A percentile compares a stretch with the other conserved stretches of the same genome.
Evolutionary conservation across 2,329 filamentous ascomycete species (phyloP).

Genomic region (Aureobasidium sp.): DNA sequence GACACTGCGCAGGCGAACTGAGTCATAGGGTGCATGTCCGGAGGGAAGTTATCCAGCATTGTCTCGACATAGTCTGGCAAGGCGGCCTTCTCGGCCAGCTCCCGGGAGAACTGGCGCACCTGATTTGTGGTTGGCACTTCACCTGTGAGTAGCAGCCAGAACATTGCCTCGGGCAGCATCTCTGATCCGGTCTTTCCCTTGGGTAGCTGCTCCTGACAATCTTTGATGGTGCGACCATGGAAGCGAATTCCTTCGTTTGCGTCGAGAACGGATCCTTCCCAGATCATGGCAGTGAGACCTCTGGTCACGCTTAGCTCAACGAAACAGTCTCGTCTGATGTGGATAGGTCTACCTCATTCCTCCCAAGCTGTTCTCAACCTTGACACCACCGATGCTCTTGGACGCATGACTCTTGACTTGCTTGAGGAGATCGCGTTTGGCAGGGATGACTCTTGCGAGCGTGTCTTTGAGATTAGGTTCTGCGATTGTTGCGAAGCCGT

Average conservation of each 20-base stretch:
- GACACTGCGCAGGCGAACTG: conserved; percentile 94
- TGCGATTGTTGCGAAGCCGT: conserved; percentile 60
- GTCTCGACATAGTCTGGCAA: conserved; percentile 78
- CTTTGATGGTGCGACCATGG: conserved; percentile 95
- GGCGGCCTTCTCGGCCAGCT: conserved; percentile 78
- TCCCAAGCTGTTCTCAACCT: conserved; percentile 87
- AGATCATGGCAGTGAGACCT: conserved; percentile 95
- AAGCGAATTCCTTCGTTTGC: conserved; percentile 97
- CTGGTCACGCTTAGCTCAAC: conserved; percentile 27
- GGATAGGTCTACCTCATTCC: conserved; percentile 65
- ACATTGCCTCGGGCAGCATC: conserved; percentile 99
- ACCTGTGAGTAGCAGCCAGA: conserved; percentile 95
- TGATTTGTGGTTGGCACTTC: conserved; percentile 79
- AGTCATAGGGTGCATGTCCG: conserved; percentile 93
- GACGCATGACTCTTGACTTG: conserved; percentile 80
- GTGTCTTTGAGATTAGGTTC: conserved; percentile 88
- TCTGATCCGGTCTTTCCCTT: conserved; percentile 89
- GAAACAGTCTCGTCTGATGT: neutral
- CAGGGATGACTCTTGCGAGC: conserved; percentile 76
- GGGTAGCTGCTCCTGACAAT: conserved; percentile 83
- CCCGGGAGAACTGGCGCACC: conserved; percentile 72
- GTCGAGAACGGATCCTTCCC: conserved; percentile 96
- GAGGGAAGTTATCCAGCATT: conserved; percentile 85
- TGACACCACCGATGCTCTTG: conserved; percentile 84
- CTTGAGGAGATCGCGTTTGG: conserved; percentile 87